Evolutionary conservation across 164 flowering plant genomes (phyloP).

Genomic region (Houttuynia cordata): DNA sequence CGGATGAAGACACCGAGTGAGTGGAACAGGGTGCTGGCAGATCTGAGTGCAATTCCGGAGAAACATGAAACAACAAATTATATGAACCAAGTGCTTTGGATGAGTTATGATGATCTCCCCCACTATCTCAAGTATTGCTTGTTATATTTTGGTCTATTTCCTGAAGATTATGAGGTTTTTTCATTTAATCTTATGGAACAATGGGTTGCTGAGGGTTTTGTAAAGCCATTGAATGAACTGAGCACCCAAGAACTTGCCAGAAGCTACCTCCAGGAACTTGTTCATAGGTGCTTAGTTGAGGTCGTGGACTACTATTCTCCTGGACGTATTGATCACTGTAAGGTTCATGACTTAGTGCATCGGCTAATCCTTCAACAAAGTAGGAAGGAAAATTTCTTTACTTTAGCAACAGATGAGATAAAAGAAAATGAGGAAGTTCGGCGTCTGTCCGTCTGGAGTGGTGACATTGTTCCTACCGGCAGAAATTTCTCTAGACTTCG

Average conservation of each 20-base stretch:
- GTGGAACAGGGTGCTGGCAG: neutral
- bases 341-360: neutral
- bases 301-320: neutral
- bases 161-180: neutral
- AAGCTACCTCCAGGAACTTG: neutral
- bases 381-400: neutral
- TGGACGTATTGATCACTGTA: neutral
- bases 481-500: neutral
- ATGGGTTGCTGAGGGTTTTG: neutral
- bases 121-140: neutral
- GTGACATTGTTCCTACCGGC: neutral
- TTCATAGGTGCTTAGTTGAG: neutral
- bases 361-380: neutral
- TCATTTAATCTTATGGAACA: neutral
- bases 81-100: neutral
- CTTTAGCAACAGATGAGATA: no score
- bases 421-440: neutral
- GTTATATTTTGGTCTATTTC: neutral
- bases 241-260: neutral
- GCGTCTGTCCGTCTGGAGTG: neutral
- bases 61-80: neutral
- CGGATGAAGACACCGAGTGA: neutral
- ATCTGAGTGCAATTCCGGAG: neutral
- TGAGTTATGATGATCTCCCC: neutral
- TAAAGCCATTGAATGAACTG: neutral